Conservation (phyloP, 1,139 yeast genomes). For the Barnettozyma hawaiiensis region DNA sequence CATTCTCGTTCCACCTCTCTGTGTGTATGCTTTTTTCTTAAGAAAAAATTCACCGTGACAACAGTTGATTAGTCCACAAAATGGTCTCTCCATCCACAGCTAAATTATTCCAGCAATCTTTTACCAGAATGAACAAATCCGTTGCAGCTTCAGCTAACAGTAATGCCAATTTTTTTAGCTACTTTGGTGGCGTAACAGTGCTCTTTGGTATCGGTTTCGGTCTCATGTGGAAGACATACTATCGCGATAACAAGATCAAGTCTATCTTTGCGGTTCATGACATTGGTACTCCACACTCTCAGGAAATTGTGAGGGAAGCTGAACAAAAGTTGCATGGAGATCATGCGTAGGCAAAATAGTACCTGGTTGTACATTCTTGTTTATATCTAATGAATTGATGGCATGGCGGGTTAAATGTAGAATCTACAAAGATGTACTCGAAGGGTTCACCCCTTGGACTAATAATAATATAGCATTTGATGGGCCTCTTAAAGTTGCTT, state of each 20-base stretch:
- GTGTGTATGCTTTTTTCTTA: too few relatives aligned
- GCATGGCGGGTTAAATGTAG: neutral
- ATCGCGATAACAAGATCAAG: conserved; percentile 23
- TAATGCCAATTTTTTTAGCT: conserved; percentile 14
- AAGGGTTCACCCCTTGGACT: too few relatives aligned
- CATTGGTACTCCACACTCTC: conserved; percentile 9
- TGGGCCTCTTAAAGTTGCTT: conserved; percentile 20
- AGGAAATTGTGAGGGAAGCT: conserved; percentile 5
- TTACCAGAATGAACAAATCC: conserved; percentile 18
- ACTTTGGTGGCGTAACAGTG: conserved; percentile 17
- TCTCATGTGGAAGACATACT: conserved; percentile 21
- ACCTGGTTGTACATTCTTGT: neutral
- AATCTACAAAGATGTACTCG: too few relatives aligned
- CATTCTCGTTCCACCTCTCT: too few relatives aligned
- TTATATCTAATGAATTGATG: conserved; percentile 1
- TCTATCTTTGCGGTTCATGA: conserved; percentile 17
- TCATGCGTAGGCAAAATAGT: neutral
- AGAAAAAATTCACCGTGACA: too few relatives aligned
- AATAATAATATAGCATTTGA: neutral
- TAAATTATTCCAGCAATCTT: conserved; percentile 21
- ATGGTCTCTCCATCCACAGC: conserved; percentile 23
- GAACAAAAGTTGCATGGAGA: conserved; percentile 4
- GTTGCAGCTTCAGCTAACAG: conserved; percentile 13
- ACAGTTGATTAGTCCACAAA: too few relatives aligned
- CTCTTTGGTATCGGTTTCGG: conserved; percentile 17